phyloP scores from a whole-genome alignment of 2,329 filamentous ascomycete genomes.

The Byssothecium circinans region DNA sequence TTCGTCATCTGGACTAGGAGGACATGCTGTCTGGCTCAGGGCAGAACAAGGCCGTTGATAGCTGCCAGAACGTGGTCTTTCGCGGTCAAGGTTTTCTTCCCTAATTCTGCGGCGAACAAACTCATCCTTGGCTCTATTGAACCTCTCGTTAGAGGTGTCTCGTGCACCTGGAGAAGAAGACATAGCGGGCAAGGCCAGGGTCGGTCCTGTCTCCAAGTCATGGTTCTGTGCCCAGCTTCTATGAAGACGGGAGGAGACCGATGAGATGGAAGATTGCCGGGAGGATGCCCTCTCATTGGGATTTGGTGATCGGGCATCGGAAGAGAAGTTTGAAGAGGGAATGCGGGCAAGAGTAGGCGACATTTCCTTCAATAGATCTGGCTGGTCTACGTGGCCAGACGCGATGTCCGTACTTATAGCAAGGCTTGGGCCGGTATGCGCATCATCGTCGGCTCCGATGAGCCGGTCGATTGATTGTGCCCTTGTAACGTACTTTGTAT shows the following conservation, averaged over 20 bases:
- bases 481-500: too few species aligned
- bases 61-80: conserved; percentile 22
- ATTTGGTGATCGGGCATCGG: conserved; percentile 31
- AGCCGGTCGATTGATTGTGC: conserved; percentile 66
- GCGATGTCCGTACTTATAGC: conserved; percentile 64
- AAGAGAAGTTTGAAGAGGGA: conserved; percentile 49
- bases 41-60: conserved; percentile 30
- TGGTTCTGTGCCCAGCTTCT: conserved; percentile 24
- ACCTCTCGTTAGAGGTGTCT: conserved; percentile 34
- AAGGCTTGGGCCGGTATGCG: conserved; percentile 65
- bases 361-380: conserved; percentile 50
- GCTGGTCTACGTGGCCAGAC: conserved; percentile 60
- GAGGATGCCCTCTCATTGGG: conserved; percentile 31
- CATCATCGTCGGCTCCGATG: conserved; percentile 62
- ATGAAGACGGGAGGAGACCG: conserved; percentile 38
- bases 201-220: conserved; percentile 26
- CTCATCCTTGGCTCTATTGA: conserved; percentile 44
- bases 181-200: conserved; percentile 18
- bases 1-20: conserved; percentile 53
- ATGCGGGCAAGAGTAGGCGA: conserved; percentile 37
- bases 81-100: conserved; percentile 34
- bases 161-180: conserved; percentile 18
- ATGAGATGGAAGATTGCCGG: conserved; percentile 45
- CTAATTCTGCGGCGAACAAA: conserved; percentile 39
- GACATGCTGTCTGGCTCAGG: conserved; percentile 43